Base-by-base conservation (phyloP, 106 monocot species). In the Dioscorea dumetorum region DNA sequence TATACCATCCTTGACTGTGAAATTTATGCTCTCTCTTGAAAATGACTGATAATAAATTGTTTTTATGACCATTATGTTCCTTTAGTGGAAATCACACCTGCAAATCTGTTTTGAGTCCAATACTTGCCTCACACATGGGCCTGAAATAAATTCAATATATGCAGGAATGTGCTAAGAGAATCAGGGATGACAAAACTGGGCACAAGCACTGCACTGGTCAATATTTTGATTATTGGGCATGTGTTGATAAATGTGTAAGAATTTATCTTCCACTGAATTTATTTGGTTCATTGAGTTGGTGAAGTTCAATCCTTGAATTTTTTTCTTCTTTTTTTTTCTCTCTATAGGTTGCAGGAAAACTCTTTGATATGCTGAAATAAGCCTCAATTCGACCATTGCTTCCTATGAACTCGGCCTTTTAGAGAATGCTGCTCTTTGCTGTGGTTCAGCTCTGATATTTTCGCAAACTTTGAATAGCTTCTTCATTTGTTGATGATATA, bases 191-290 rank as follows among this genome's bases (percentile, higher is more conserved):
- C n/a, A 24, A 67, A 52, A 67, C 50, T 24, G 67, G 50, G 24
- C 67, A 67, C 67, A 67, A 67, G 17, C 67, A 67, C 18, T 67
- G 51, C 15, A 67, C 51, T 23, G 67, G 67, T 16, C 67, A 52
- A 52, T 67, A 67, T 24, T 67, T 67, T 52, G 67, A 67, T 52
- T 67, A 67, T 24, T 67, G 67, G 67, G 23, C 67, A 5, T 67
- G 67, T 50, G 4, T 52, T 67, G 67, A 67, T 67, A 67, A 67
- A 67, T 67, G 67, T 33, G 67, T 67, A 24, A 67, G 67, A 23
- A 23, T 23, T 0, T 52, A 35, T n/a, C 51, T 49, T 49, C 22
- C 8, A 4, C 4, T 8, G 15, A 2, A 8, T 19, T 14, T 49
- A 41, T 9, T 48, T 20, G 13, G 8, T 22, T 20, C 11, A 49